Percentiles rank a stretch among this genome's conserved stretches.
Evolutionary conservation across 2,329 filamentous ascomycete species (phyloP).

Genomic region (Colletotrichum musicola): DNA sequence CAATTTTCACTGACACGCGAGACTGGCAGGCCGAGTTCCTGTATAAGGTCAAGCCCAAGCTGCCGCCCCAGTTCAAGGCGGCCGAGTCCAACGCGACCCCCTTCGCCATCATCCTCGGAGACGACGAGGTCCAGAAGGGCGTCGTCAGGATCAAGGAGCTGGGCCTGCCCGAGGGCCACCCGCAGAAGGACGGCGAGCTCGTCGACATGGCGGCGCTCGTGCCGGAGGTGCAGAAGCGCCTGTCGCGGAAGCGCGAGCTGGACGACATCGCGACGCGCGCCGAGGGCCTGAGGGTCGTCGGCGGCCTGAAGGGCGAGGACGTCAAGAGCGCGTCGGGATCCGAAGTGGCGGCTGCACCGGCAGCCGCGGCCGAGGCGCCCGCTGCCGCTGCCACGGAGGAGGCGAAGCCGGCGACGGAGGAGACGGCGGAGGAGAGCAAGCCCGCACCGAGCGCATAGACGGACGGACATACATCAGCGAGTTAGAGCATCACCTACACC

Average conservation of each 20-base stretch:
- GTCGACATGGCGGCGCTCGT: constrained; percentile 75
- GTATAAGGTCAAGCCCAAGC: constrained; percentile 91
- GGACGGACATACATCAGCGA: constrained; percentile 1
- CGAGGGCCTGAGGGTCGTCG: constrained; percentile 60
- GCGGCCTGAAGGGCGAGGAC: constrained; percentile 59
- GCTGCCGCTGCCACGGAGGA: constrained; percentile 17
- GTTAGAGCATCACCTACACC: constrained; percentile 1
- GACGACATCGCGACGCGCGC: constrained; percentile 58
- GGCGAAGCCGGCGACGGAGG: constrained; percentile 23
- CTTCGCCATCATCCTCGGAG: constrained; percentile 89
- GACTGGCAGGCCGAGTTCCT: constrained; percentile 78
- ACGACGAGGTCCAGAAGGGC: constrained; percentile 86
- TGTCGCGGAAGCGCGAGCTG: constrained; percentile 57
- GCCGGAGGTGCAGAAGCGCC: constrained; percentile 68
- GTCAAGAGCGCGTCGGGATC: constrained; percentile 44
- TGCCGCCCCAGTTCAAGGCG: constrained; percentile 90
- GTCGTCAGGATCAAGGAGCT: constrained; percentile 89
- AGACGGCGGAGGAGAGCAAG: constrained; percentile 38
- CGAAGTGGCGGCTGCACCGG: constrained; percentile 37
- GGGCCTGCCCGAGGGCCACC: constrained; percentile 82
- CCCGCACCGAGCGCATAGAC: constrained; percentile 25
- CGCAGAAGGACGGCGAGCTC: constrained; percentile 89
- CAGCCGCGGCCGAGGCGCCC: constrained; percentile 19
- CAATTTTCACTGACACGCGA: background rate
- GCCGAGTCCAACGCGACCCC: constrained; percentile 85